Conservation (phyloP, 78 protist species). For the Dictyostelium purpureum region DNA sequence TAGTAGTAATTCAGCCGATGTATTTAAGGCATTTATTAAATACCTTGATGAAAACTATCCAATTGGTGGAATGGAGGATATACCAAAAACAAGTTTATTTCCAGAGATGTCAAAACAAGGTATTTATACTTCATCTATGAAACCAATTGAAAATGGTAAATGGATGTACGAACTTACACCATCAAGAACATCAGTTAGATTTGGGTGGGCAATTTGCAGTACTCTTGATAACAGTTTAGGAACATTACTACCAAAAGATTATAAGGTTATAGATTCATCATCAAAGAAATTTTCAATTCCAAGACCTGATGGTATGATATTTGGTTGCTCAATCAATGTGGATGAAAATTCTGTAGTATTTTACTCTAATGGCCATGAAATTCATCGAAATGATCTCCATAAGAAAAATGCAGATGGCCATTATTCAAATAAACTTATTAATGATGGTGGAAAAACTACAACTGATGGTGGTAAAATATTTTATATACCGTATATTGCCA, state of each 20-base stretch:
- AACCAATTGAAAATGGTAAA: background rate
- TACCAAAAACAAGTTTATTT: background rate
- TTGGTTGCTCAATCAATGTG: background rate
- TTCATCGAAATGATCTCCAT: background rate
- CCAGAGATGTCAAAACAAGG: background rate
- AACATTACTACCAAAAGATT: background rate
- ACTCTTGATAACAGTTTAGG: background rate
- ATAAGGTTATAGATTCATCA: background rate
- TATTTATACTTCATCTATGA: background rate
- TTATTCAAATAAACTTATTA: background rate
- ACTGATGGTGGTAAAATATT: background rate
- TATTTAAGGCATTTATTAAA: background rate
- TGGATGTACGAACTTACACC: conserved; percentile 16
- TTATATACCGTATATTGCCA: background rate
- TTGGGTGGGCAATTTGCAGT: conserved; percentile 2
- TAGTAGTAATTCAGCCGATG: background rate
- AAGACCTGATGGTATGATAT: background rate
- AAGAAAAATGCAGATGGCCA: background rate
- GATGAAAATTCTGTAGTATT: background rate
- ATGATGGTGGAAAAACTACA: background rate
- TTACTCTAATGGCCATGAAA: background rate
- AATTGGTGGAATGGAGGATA: background rate
- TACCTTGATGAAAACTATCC: background rate
- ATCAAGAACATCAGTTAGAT: background rate
- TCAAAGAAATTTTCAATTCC: background rate